Evolutionary conservation across 306 rosid genomes (phyloP).

Genomic region (Abrus precatorius): DNA sequence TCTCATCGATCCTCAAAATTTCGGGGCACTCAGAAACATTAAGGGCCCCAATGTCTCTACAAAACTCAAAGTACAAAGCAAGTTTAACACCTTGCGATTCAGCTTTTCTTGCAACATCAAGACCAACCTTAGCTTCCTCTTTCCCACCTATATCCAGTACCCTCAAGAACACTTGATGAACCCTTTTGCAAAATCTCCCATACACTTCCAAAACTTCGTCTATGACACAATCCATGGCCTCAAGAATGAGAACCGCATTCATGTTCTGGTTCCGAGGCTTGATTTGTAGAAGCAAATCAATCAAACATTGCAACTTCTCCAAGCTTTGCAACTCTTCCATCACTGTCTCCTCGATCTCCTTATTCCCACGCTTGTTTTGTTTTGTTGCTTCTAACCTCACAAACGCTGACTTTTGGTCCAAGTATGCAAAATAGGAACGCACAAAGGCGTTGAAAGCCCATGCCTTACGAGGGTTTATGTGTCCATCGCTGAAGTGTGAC

Average conservation of each 20-base stretch:
- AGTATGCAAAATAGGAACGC: conserved; percentile 62
- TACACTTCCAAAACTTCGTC: conserved; percentile 70
- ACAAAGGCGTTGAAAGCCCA: conserved; percentile 67
- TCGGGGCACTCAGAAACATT: conserved; percentile 55
- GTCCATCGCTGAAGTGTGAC: conserved; percentile 59
- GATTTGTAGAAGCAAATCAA: conserved; percentile 66
- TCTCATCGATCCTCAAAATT: conserved; percentile 58
- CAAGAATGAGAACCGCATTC: conserved; percentile 60
- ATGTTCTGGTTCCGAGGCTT: conserved; percentile 50
- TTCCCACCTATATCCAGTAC: conserved; percentile 55
- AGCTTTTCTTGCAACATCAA: conserved; percentile 52
- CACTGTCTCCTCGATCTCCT: conserved; percentile 51
- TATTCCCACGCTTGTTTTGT: neutral
- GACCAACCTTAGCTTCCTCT: conserved; percentile 60
- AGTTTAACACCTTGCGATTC: conserved; percentile 66
- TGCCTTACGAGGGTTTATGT: conserved; percentile 23
- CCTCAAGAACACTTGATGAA: conserved; percentile 50
- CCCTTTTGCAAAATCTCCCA: conserved; percentile 50
- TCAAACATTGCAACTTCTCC: conserved; percentile 54
- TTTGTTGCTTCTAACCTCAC: conserved; percentile 26
- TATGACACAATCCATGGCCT: conserved; percentile 79
- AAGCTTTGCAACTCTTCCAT: conserved; percentile 60
- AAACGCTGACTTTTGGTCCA: conserved; percentile 57
- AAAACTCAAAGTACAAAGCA: conserved; percentile 52
- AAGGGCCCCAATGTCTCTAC: conserved; percentile 63